phyloP scores from a whole-genome alignment of 1,284 basidiomycete species.

The Butyriboletus appendiculatus region DNA sequence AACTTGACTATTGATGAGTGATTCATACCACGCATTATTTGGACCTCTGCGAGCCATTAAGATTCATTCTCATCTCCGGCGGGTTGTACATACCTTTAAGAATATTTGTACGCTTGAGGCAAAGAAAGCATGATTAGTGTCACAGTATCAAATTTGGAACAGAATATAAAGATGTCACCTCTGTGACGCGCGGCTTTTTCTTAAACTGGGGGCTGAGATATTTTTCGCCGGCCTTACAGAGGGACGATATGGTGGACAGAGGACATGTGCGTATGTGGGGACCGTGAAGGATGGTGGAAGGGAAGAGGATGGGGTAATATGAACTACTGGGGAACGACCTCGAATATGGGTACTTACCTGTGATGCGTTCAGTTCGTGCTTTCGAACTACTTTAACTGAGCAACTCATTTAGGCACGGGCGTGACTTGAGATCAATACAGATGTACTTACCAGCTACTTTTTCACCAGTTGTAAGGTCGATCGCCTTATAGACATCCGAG shows the following conservation, averaged over 20 bases:
- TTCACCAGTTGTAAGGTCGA: conserved; percentile 74
- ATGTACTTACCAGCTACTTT: conserved; percentile 77
- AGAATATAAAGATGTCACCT: conserved; percentile 63
- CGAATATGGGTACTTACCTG: conserved; percentile 73
- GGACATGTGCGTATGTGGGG: conserved; percentile 17
- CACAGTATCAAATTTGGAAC: conserved; percentile 19
- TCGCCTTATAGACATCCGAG: conserved; percentile 96
- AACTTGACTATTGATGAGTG: conserved; percentile 92
- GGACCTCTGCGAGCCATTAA: conserved; percentile 72
- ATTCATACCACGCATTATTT: conserved; percentile 96
- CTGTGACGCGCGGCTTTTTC: conserved; percentile 94
- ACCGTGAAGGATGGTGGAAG: conserved; percentile 8
- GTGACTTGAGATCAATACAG: conserved; percentile 20
- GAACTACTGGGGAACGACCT: conserved; percentile 32
- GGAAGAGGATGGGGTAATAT: conserved; percentile 24
- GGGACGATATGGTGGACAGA: conserved; percentile 26
- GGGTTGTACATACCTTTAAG: conserved; percentile 70
- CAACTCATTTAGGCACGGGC: conserved; percentile 10
- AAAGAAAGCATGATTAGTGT: conserved; percentile 21
- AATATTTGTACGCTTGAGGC: conserved; percentile 89
- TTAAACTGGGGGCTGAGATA: conserved; percentile 92
- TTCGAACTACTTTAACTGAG: conserved; percentile 94
- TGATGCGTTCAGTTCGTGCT: conserved; percentile 91
- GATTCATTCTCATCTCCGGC: neutral
- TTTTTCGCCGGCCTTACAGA: conserved; percentile 82